phyloP scores from a whole-genome alignment of 2,329 filamentous ascomycete species.

The Aspergillus aculeatinus region DNA sequence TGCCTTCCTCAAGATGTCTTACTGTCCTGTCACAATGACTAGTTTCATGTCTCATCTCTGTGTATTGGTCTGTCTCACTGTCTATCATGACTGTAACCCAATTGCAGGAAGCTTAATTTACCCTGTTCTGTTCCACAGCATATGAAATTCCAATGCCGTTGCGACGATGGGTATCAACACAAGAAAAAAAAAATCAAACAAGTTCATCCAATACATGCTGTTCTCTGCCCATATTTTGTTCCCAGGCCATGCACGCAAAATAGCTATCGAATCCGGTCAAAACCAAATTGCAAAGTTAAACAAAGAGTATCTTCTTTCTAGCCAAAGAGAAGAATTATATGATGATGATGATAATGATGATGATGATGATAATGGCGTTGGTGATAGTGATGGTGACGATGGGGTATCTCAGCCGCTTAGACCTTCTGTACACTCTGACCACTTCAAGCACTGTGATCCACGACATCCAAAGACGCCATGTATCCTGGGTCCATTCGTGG shows the following conservation, averaged over 20 bases:
- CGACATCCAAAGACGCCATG: not conserved
- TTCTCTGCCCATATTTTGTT: not conserved
- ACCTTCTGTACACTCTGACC: conserved; percentile 12
- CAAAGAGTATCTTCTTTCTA: conserved; percentile 7
- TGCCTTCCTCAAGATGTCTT: no score
- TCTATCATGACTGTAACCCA: no score
- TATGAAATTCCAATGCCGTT: not conserved
- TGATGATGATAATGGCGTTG: no score
- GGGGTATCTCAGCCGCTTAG: conserved; percentile 19
- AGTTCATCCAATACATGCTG: conserved; percentile 6
- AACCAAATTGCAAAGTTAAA: not conserved
- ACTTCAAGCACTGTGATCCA: not conserved
- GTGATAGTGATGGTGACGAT: not conserved
- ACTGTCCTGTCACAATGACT: not conserved
- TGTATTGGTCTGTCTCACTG: not conserved
- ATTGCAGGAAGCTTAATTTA: not conserved
- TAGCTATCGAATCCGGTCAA: not conserved
- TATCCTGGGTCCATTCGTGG: not conserved
- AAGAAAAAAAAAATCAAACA: conserved; percentile 2
- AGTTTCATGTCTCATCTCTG: not conserved
- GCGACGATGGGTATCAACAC: not conserved
- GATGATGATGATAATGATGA: conserved; percentile 9
- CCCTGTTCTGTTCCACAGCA: not conserved
- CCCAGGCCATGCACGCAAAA: conserved; percentile 3
- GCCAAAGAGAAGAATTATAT: conserved; percentile 13